Base-by-base conservation (phyloP, 805 yeast genomes). In the Pichia ethanolica region DNA sequence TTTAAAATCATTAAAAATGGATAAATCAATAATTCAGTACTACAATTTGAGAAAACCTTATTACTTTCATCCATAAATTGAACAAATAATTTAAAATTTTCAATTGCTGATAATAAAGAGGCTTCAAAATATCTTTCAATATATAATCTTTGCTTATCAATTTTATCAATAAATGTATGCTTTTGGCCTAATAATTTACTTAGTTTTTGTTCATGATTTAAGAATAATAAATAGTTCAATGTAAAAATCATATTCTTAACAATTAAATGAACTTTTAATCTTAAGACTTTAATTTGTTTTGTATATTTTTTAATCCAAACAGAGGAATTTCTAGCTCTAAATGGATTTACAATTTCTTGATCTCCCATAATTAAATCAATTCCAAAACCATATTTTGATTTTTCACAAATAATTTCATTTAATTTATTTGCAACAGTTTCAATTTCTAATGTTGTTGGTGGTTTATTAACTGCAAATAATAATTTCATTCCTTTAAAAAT, bases 1-100 rank as follows among this genome's bases (percentile, higher is more conserved):
- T 81, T 80, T 37, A 75, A 66, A 45, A 77, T 71, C 58, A 79
- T 59, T 58, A 79, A 66, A 53, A 69, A 70, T 11, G 82, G 83
- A 27, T 75, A 68, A 12, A 76, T 53, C 7, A 77, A 60, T 49
- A 78, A 66, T 53, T 78, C 81, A 6, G 75, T 68, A 28, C 73
- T 72, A 28, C 71, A 67, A 45, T 63, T 58, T 3, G 69, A 63
- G 50, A 62, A 66, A 7, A 58, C 47, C 12, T 53, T 46, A 34
- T 57, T 56, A 3, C 59, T 53, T 34, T 60, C 61, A 39, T 67
- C 70, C 49, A 60, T 59, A 20, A 65, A 56, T 50, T 64, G 67
- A 13, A 62, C 54, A 50, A 69, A 68, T 9, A 68, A 52, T 47
- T 69, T 67, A 52, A 66, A 67, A 46, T 68, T 68, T 51, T 69